Percentiles rank a stretch among this genome's conserved stretches.
These are phyloP conservation scores for Rhipidocladum racemiflorum DNA, from an alignment of 176 grass and related monocot species.

Conservation along the genomic window DNA sequence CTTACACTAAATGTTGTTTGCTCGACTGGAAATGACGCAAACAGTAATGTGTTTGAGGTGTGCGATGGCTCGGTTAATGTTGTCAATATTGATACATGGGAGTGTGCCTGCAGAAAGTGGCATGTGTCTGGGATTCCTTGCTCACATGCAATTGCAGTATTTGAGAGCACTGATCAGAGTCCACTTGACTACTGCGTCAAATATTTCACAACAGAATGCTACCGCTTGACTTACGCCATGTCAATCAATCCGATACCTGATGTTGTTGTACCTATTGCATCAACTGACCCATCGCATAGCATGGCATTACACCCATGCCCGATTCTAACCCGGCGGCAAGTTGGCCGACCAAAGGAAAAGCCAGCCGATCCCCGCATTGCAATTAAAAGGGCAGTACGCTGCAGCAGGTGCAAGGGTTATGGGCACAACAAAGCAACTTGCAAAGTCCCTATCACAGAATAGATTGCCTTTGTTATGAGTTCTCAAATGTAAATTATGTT, in stretches of 20 bases:
- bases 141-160: conserved; percentile 53
- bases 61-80: conserved; percentile 49
- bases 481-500: conserved; percentile 35
- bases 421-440: conserved; percentile 77
- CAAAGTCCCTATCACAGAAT: conserved; percentile 43
- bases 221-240: conserved; percentile 52
- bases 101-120: conserved; percentile 70
- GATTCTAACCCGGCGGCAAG: conserved; percentile 45
- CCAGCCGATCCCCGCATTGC: conserved; percentile 59
- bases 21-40: conserved; percentile 35
- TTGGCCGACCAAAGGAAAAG: conserved; percentile 71
- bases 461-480: not conserved
- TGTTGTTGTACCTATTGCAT: conserved; percentile 39
- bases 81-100: conserved; percentile 60
- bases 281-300: conserved; percentile 21
- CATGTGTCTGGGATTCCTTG: conserved; percentile 61
- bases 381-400: conserved; percentile 56
- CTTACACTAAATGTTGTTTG: conserved; percentile 57
- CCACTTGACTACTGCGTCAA: conserved; percentile 63
- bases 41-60: conserved; percentile 63
- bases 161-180: conserved; percentile 42
- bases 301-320: conserved; percentile 27
- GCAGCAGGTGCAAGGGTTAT: conserved; percentile 61
- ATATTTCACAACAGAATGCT: conserved; percentile 64
- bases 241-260: conserved; percentile 74